Evolutionary conservation across 495 filamentous ascomycete genomes (phyloP), one percentile per base, ranked within the genome.

Genomic region (Neurospora tetrasperma): DNA sequence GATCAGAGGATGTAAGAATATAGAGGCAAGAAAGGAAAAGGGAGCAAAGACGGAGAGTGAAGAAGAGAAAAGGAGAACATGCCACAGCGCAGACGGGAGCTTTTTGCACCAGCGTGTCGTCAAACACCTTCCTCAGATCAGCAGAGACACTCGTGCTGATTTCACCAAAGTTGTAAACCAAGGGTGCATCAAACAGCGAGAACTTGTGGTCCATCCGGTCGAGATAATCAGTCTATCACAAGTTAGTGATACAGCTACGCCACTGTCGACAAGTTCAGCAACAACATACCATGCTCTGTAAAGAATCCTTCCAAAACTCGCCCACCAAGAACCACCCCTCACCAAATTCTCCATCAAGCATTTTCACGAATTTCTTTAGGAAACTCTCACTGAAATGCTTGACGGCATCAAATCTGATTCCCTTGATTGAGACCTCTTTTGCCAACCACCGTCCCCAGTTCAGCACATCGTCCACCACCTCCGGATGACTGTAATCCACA

Each of bases 371-470:
- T 4, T 86, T 82, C 40, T 83, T 83, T 20, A 91, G 86, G 76
- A 93, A 93, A 1, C 83, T 83, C 70, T 87, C 85, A 14, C 87
- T 90, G 78, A 89, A 91, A 80, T 94, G 92, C 77, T 92, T 90
- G 23, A 89, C 87, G 16, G 91, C 91, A 79, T 94, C 91, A n/a
- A 94, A 85, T 9, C 91, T 85, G 75, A 94, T 89, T 8, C 91
- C 92, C 74, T 85, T 83, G 23, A 93, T 80, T 2, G 86, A 85
- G 0, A 91, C 73, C 71, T 89, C 79, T 2, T 85, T 80, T 0
- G 82, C 84, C 27, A 94, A 83, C 91, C 91, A 94, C 11, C 84
- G 79, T 0, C 87, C 90, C 91, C 91, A 93, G 39, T 84, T 80
- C 14, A 90, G 77, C 6, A 92, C 86, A 75, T 94, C 91, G 6